Conservation (phyloP, 2,329 filamentous ascomycete genomes). For the Metarhizium rileyi region DNA sequence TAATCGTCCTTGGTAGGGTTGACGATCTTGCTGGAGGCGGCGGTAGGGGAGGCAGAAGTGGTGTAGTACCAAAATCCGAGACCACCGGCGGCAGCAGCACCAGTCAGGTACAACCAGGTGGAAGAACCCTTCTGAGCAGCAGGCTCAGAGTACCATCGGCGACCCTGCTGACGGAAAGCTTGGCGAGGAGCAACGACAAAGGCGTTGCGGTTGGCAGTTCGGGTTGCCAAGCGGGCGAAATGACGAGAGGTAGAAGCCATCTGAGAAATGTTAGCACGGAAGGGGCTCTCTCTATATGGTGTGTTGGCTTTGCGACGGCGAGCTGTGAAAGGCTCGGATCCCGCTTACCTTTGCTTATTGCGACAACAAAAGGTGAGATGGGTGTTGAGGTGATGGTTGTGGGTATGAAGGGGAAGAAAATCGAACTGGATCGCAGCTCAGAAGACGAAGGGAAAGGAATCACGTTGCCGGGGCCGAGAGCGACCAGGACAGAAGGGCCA, state of each 20-base stretch:
- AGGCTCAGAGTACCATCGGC: constrained; percentile 68
- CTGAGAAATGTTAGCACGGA: constrained; percentile 11
- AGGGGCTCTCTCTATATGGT: neutral
- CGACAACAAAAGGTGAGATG: neutral
- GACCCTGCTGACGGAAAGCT: constrained; percentile 63
- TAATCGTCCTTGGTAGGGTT: constrained; percentile 77
- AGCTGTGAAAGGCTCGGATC: neutral
- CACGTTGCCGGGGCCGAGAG: constrained; percentile 1
- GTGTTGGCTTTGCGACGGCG: neutral
- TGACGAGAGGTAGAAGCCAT: constrained; percentile 40
- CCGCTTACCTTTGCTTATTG: neutral
- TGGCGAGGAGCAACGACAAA: constrained; percentile 53
- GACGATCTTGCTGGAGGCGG: constrained; percentile 49
- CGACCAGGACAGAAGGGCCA: constrained; percentile 7
- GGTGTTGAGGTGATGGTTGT: neutral
- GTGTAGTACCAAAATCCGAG: constrained; percentile 59
- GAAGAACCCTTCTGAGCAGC: constrained; percentile 37
- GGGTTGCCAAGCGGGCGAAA: constrained; percentile 48
- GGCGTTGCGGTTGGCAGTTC: constrained; percentile 45
- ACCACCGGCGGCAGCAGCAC: constrained; percentile 49
- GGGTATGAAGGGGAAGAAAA: neutral
- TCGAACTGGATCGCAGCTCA: neutral
- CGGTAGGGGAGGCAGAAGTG: constrained; percentile 38
- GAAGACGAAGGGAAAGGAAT: constrained; percentile 2
- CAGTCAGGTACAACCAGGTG: constrained; percentile 46